A percentile compares a stretch with the other conserved stretches of the same genome.
phyloP scores from a whole-genome alignment of 2,329 filamentous ascomycete genomes.

The Exophiala bonariae region DNA sequence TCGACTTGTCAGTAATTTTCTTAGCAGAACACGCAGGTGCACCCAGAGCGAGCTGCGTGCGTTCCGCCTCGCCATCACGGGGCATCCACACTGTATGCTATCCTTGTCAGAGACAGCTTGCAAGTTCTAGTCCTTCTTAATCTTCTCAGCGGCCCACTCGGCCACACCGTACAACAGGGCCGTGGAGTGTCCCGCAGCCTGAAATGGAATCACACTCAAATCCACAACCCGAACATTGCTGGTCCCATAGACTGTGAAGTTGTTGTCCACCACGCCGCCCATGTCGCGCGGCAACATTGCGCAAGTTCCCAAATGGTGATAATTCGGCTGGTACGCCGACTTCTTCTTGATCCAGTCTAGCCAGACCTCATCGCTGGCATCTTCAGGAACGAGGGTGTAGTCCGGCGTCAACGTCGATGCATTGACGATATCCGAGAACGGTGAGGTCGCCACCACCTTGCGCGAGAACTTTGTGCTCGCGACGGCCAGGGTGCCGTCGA shows the following conservation, averaged over 20 bases:
- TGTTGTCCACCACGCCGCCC: slow-evolving; percentile 35
- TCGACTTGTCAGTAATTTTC: too few species aligned
- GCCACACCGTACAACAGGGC: background rate
- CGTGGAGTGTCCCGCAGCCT: slow-evolving; percentile 7
- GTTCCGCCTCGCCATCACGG: too few species aligned
- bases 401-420: slow-evolving; percentile 22
- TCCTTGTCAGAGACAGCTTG: slow-evolving; percentile 10
- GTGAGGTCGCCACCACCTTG: background rate
- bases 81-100: too few species aligned
- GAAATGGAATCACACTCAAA: slow-evolving; percentile 33
- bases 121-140: background rate
- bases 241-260: slow-evolving; percentile 32
- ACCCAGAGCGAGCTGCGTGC: too few species aligned
- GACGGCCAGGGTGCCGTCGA: background rate
- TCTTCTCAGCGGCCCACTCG: background rate
- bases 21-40: too few species aligned
- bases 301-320: slow-evolving; percentile 1
- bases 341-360: slow-evolving; percentile 24
- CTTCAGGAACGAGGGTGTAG: slow-evolving; percentile 20
- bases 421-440: slow-evolving; percentile 1
- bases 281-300: slow-evolving; percentile 42
- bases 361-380: slow-evolving; percentile 29
- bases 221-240: slow-evolving; percentile 33
- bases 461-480: slow-evolving; percentile 1
- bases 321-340: background rate